Evolutionary conservation across 139 green algal species (phyloP).

Genomic region (Gonium pectorale): DNA sequence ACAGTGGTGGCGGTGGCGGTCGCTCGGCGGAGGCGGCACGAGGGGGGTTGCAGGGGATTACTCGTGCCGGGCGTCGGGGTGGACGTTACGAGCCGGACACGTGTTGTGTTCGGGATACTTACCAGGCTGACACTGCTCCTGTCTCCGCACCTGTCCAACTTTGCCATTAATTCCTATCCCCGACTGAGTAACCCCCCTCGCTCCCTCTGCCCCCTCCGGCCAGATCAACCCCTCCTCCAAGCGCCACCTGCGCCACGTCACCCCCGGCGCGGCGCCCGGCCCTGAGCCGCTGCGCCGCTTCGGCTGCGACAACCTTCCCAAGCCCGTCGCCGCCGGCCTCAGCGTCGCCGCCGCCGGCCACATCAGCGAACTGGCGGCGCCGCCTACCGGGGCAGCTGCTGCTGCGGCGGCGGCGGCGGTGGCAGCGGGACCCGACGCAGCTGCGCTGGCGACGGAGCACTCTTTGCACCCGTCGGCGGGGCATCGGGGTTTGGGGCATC

Average conservation of each 20-base stretch:
- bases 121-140: no score
- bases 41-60: no score
- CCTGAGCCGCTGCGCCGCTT: not conserved
- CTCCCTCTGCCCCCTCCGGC: not conserved
- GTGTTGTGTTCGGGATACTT: no score
- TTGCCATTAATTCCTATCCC: no score
- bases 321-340: not conserved
- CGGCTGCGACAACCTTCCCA: constrained; percentile 54
- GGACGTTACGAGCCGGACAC: no score
- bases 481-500: no score
- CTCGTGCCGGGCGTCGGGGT: no score
- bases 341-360: not conserved
- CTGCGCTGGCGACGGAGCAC: no score
- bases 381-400: not conserved
- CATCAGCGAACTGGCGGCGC: constrained; percentile 18
- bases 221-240: constrained; percentile 57
- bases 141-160: no score
- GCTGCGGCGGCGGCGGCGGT: not conserved
- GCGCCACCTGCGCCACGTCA: constrained; percentile 81
- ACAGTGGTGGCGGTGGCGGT: no score
- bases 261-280: constrained; percentile 44
- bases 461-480: no score
- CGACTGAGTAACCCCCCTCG: not conserved
- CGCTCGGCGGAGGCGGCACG: no score
- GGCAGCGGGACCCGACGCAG: not conserved